Conservation (phyloP, 441 rosid genomes). For the Isatis lusitanica region DNA sequence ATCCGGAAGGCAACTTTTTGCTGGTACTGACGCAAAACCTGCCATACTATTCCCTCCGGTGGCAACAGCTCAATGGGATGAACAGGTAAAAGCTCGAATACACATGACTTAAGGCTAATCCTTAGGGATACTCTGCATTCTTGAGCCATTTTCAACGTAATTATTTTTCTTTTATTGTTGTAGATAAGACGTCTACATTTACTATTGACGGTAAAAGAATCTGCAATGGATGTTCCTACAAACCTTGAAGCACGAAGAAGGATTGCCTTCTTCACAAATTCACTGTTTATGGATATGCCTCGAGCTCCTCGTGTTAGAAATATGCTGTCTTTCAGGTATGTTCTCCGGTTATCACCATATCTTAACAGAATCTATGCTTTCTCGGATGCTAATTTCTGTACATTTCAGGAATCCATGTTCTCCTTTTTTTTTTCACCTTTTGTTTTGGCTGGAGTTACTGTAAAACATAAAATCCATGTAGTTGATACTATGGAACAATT, state of each 20-base stretch:
- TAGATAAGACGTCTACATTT: constrained; percentile 94
- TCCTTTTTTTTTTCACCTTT: neutral
- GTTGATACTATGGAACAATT: neutral
- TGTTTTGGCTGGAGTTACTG: neutral
- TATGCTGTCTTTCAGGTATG: constrained; percentile 97
- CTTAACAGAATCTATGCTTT: neutral
- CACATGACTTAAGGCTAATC: neutral
- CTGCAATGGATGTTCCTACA: constrained; percentile 85
- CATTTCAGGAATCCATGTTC: neutral
- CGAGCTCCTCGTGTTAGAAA: constrained; percentile 93
- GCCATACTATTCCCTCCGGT: constrained; percentile 87
- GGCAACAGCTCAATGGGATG: constrained; percentile 89
- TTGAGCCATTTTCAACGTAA: constrained; percentile 8
- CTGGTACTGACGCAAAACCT: constrained; percentile 83
- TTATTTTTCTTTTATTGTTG: constrained; percentile 15
- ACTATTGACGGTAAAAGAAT: constrained; percentile 91
- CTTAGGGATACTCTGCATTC: constrained; percentile 21
- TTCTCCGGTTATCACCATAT: constrained; percentile 19
- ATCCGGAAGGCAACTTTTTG: constrained; percentile 90
- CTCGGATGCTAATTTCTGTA: neutral
- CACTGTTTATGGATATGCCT: constrained; percentile 99
- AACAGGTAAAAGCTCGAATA: constrained; percentile 58
- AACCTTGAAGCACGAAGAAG: constrained; percentile 99
- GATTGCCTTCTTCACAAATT: constrained; percentile 90
- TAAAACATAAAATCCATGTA: constrained; percentile 12